Conservation (phyloP, 306 rosid species). For the Leucaena leucocephala region DNA sequence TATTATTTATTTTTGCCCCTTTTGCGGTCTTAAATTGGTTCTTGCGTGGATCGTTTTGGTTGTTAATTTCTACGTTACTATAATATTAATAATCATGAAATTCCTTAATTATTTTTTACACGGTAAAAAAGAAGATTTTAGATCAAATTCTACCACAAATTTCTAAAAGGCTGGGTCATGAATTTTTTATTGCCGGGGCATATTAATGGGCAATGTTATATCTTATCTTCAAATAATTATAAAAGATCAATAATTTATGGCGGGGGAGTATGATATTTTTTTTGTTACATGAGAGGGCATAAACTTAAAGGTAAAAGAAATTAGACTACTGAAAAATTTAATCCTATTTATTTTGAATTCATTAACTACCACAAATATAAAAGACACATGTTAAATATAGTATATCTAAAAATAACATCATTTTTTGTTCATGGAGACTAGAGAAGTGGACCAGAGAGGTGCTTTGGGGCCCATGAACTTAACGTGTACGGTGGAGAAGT, state of each 20-base stretch:
- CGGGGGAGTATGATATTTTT: too few species aligned
- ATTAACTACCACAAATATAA: too few species aligned
- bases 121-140: too few species aligned
- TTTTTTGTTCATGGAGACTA: background rate
- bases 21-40: background rate
- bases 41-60: background rate
- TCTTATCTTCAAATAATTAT: background rate
- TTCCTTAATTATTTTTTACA: too few species aligned
- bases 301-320: too few species aligned
- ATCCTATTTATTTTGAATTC: too few species aligned
- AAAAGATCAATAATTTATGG: background rate
- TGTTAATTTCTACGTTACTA: too few species aligned
- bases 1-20: constrained; percentile 3
- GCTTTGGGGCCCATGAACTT: constrained; percentile 5
- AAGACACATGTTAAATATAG: too few species aligned
- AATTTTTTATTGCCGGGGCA: background rate
- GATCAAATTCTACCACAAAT: background rate
- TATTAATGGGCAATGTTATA: background rate
- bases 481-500: background rate
- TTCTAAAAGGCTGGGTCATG: background rate
- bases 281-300: too few species aligned
- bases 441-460: background rate
- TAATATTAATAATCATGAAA: too few species aligned
- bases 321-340: too few species aligned
- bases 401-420: too few species aligned